phyloP scores from a whole-genome alignment of 2,329 filamentous ascomycete species.

The Anthostomella pinea region DNA sequence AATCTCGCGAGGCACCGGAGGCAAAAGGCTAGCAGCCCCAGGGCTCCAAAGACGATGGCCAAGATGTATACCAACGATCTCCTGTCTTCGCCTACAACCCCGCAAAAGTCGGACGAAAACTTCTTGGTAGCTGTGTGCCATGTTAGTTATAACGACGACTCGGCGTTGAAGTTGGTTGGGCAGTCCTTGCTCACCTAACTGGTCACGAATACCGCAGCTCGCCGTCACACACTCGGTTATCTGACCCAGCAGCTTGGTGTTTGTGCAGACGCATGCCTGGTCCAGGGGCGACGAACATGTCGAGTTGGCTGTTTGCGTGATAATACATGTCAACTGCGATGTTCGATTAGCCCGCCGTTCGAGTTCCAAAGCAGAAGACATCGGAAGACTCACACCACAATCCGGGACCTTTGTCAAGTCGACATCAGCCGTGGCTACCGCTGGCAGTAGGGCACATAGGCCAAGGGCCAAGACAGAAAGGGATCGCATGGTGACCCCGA shows the following conservation, averaged over 20 bases:
- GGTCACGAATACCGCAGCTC: constrained; percentile 27
- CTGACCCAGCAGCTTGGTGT: constrained; percentile 16
- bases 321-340: too few relatives aligned
- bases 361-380: too few relatives aligned
- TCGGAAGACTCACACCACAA: too few relatives aligned
- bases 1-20: constrained; percentile 30
- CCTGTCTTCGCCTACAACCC: constrained; percentile 25
- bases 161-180: too few relatives aligned
- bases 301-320: too few relatives aligned
- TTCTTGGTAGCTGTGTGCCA: constrained; percentile 26
- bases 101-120: constrained; percentile 28
- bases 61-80: constrained; percentile 24
- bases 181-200: constrained; percentile 16
- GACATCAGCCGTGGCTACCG: too few relatives aligned
- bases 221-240: constrained; percentile 24
- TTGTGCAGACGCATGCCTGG: constrained; percentile 24
- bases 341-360: too few relatives aligned
- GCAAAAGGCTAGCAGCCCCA: constrained; percentile 30
- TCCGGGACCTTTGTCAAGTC: too few relatives aligned
- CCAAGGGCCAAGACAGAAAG: too few relatives aligned
- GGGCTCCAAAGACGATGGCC: constrained; percentile 25
- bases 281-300: constrained; percentile 17
- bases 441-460: too few relatives aligned
- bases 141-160: constrained; percentile 1
- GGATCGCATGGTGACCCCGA: too few relatives aligned